Evolutionary conservation across 2,329 filamentous ascomycete species (phyloP), one percentile per base, ranked within the genome.

Genomic region (Xylaria digitata): DNA sequence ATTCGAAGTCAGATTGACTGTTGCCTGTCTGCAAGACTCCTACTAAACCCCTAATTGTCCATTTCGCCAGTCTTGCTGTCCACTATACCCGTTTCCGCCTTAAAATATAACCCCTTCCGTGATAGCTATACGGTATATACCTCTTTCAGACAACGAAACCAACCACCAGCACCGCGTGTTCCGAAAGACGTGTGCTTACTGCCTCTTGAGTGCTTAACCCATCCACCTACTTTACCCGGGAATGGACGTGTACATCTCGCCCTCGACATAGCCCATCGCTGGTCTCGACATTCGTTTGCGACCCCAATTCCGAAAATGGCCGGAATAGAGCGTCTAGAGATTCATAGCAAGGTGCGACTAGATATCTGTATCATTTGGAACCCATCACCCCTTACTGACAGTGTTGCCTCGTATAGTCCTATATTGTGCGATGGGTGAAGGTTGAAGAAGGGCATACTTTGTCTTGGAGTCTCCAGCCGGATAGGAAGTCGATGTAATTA

Each of bases 381-480:
- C 71, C 58, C 42, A 48, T n/a, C 40, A 11, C 62, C 65, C 45
- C 34, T 60, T 56, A 62, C 58, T 69, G n/a, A 66, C 63, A 58
- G 40, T 46, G 1, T 5, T 19, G 58, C 50, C 54, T 59, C 42
- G 69, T 68, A 63, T 73, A 98, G 96, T 97, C 94, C 71, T 99
- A 99, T 82, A 94, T 99, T 74, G 93, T 99, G 64, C 93, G 96
- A 77, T 99, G 96, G 95, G 92, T 97, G 73, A 91, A 93, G 78
- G 95, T 97, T 73, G 90, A 94, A 63, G 90, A 93, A 70, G 92
- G 92, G 61, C 91, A 97, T 79, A 97, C 94, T 57, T 94, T 99
- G 74, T 97, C 94, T 17, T 99, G 96, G 96, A 97, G 93, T 76
- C 89, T 99, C 45, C 94, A 98, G 78, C 96, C 96, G 49, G 94